Conservation (phyloP, 805 yeast species). For the Metschnikowia lochheadii region DNA sequence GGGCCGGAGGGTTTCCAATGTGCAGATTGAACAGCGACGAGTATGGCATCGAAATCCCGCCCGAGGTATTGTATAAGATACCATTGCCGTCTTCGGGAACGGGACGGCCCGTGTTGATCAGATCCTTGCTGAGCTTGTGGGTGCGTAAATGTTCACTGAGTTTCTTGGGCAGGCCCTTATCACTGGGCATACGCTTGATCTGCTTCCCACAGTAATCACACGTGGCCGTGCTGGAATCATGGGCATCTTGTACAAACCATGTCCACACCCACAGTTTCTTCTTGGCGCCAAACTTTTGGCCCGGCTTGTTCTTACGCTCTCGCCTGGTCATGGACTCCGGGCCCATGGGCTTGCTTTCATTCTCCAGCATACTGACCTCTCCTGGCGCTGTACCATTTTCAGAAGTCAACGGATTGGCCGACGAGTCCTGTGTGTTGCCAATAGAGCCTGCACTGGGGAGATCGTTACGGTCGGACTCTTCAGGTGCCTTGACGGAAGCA, state of each 20-base stretch:
- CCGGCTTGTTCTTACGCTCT: constrained; percentile 45
- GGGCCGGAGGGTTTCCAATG: neutral
- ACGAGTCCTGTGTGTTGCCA: neutral
- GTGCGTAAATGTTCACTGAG: constrained; percentile 53
- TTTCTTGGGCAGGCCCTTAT: constrained; percentile 59
- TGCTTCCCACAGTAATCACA: constrained; percentile 53
- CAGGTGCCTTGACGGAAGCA: neutral
- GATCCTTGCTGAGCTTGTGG: constrained; percentile 43
- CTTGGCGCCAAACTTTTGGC: constrained; percentile 56
- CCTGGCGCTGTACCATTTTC: neutral
- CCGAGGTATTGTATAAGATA: constrained; percentile 30
- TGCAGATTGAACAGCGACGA: constrained; percentile 2
- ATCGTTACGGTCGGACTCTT: neutral
- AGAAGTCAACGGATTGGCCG: neutral
- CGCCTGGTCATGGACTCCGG: constrained; percentile 14
- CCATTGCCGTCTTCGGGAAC: constrained; percentile 38
- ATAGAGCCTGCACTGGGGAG: constrained; percentile 2
- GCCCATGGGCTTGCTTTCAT: neutral
- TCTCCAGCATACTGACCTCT: neutral
- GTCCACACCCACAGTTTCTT: constrained; percentile 63
- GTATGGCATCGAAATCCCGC: constrained; percentile 25
- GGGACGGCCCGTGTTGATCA: constrained; percentile 39
- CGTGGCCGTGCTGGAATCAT: constrained; percentile 47
- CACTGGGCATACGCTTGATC: constrained; percentile 45
- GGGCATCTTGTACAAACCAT: constrained; percentile 52